Conservation (phyloP, 306 rosid genomes). For the Neltuma alba region DNA sequence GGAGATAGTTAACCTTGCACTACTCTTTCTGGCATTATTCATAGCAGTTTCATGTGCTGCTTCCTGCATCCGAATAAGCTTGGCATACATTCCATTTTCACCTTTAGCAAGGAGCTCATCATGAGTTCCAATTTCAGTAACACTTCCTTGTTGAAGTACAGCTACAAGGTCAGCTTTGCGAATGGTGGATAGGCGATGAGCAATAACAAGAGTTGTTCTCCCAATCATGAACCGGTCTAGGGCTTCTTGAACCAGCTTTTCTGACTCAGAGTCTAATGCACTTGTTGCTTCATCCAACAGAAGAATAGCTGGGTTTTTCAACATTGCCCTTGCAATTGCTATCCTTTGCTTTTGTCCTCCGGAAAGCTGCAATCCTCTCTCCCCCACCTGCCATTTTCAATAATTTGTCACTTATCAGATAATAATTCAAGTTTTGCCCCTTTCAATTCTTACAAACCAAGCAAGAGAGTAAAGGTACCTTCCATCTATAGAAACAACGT, state of each 20-base stretch:
- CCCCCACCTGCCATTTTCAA: conserved; percentile 84
- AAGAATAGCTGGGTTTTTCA: conserved; percentile 95
- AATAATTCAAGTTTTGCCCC: not conserved
- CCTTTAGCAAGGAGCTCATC: conserved; percentile 89
- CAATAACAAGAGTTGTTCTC: conserved; percentile 93
- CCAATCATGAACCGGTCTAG: conserved; percentile 99
- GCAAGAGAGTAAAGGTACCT: not conserved
- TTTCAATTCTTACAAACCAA: not conserved
- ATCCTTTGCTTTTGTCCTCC: conserved; percentile 99
- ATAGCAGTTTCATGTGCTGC: conserved; percentile 89
- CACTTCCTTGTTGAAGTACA: conserved; percentile 91
- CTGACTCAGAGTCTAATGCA: conserved; percentile 97
- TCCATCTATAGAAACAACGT: not conserved
- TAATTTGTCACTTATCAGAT: not conserved
- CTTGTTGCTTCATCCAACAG: conserved; percentile 97
- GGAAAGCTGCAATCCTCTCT: conserved; percentile 94
- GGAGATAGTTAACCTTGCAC: conserved; percentile 73
- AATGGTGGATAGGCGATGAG: conserved; percentile 97
- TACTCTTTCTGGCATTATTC: conserved; percentile 93
- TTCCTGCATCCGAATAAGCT: conserved; percentile 94
- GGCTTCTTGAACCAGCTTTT: conserved; percentile 97
- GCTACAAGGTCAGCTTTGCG: conserved; percentile 99
- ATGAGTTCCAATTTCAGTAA: conserved; percentile 92
- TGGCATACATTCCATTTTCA: conserved; percentile 91
- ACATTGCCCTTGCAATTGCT: conserved; percentile 99